These are phyloP conservation scores for Ceratorhiza oryzae-sativae DNA, from an alignment of 1,284 basidiomycete genomes.

Conservation along the genomic window DNA sequence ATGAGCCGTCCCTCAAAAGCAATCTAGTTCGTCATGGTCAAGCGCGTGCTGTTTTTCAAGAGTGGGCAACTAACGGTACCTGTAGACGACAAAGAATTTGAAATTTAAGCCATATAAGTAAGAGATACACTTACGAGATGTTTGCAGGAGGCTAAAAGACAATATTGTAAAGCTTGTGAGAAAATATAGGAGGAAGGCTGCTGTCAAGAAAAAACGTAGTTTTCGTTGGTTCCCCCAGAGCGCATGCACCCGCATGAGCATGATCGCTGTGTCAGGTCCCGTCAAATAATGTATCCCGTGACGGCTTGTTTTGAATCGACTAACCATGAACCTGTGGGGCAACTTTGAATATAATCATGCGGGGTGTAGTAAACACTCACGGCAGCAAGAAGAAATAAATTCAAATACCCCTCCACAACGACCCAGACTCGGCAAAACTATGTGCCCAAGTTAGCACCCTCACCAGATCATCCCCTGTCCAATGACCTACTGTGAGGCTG, in stretches of 20 bases:
- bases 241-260: slow-evolving; percentile 24
- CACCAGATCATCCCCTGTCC: too few species aligned
- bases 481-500: not conserved
- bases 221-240: slow-evolving; percentile 12
- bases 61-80: not conserved
- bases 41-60: not conserved
- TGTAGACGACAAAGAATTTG: not conserved
- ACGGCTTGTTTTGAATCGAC: too few species aligned
- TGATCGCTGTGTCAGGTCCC: not conserved
- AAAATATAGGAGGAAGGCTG: slow-evolving; percentile 25
- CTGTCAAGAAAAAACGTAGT: not conserved
- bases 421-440: slow-evolving; percentile 33
- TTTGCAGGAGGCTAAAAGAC: slow-evolving; percentile 14
- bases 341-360: too few species aligned
- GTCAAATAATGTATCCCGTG: not conserved
- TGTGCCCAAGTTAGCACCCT: not conserved
- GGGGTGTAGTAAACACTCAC: slow-evolving; percentile 1
- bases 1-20: slow-evolving; percentile 7
- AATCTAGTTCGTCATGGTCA: not conserved
- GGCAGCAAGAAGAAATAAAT: slow-evolving; percentile 27
- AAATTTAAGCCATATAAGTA: not conserved
- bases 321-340: slow-evolving; percentile 31
- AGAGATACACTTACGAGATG: slow-evolving; percentile 13
- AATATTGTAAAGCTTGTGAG: slow-evolving; percentile 18
- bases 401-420: slow-evolving; percentile 28